Evolutionary conservation across 2,329 filamentous ascomycete species (phyloP).

Genomic region (Epichloe baconii): DNA sequence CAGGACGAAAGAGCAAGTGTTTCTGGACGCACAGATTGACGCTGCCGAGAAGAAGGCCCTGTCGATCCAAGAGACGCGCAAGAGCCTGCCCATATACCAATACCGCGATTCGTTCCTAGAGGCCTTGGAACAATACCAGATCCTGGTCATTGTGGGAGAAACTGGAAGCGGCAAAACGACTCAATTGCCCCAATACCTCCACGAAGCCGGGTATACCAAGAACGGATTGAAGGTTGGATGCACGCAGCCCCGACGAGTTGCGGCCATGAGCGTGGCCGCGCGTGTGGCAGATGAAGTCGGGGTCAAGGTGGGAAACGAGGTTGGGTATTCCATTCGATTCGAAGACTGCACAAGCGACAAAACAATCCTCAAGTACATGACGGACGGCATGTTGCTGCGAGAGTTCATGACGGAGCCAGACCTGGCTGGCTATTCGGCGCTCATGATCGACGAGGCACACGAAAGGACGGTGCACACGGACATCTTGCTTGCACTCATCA

Average conservation of each 20-base stretch:
- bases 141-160: constrained; percentile 85
- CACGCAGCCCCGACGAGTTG: constrained; percentile 88
- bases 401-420: constrained; percentile 85
- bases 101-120: constrained; percentile 76
- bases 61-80: constrained; percentile 82
- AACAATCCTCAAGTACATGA: constrained; percentile 91
- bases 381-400: constrained; percentile 85
- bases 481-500: constrained; percentile 75
- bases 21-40: constrained; percentile 69
- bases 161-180: constrained; percentile 95
- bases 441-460: constrained; percentile 98
- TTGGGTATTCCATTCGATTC: constrained; percentile 90
- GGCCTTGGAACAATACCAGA: constrained; percentile 76
- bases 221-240: constrained; percentile 76
- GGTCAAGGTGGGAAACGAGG: constrained; percentile 78
- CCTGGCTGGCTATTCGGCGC: constrained; percentile 64
- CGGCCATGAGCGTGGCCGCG: constrained; percentile 93
- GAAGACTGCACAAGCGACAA: constrained; percentile 87
- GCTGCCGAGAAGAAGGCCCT: constrained; percentile 79
- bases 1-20: constrained; percentile 62
- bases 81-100: constrained; percentile 78
- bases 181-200: constrained; percentile 83
- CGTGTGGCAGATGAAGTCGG: constrained; percentile 93
- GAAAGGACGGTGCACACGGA: constrained; percentile 87
- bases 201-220: constrained; percentile 83